A percentile compares a stretch with the other conserved stretches of the same genome.
These are phyloP conservation scores for Verticillium albo-atrum DNA, from an alignment of 2,329 filamentous ascomycete species.

Conservation along the genomic window DNA sequence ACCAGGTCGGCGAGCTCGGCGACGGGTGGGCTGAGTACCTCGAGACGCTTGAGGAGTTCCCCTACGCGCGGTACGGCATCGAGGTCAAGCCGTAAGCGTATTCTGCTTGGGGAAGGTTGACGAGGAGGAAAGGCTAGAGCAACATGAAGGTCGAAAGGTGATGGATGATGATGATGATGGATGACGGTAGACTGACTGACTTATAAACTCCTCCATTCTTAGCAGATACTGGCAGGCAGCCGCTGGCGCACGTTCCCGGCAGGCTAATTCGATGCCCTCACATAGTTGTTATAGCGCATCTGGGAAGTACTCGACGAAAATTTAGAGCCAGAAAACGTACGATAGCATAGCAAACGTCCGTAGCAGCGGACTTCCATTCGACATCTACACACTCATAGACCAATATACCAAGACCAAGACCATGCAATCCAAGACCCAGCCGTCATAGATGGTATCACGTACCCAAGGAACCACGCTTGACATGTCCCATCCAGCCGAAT, in stretches of 20 bases:
- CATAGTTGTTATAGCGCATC: too few species aligned
- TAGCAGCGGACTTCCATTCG: not conserved
- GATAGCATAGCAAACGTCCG: not conserved
- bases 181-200: too few species aligned
- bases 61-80: slow-evolving; percentile 57
- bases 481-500: not conserved
- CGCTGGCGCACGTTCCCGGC: too few species aligned
- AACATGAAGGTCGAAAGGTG: too few species aligned
- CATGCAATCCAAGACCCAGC: not conserved
- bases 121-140: too few species aligned
- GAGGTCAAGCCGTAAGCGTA: slow-evolving; percentile 27
- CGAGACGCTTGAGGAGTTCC: slow-evolving; percentile 46
- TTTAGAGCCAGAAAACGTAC: not conserved
- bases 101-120: too few species aligned
- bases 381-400: not conserved
- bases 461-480: not conserved
- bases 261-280: too few species aligned
- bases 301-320: too few species aligned
- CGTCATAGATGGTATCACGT: not conserved
- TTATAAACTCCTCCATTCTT: too few species aligned
- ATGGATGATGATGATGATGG: too few species aligned
- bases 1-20: slow-evolving; percentile 51
- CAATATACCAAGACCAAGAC: not conserved
- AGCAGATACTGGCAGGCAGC: too few species aligned
- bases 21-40: slow-evolving; percentile 60